Base-by-base conservation (phyloP, 225 moss, liverwort and hornwort species). In the Lunularia cruciata region DNA sequence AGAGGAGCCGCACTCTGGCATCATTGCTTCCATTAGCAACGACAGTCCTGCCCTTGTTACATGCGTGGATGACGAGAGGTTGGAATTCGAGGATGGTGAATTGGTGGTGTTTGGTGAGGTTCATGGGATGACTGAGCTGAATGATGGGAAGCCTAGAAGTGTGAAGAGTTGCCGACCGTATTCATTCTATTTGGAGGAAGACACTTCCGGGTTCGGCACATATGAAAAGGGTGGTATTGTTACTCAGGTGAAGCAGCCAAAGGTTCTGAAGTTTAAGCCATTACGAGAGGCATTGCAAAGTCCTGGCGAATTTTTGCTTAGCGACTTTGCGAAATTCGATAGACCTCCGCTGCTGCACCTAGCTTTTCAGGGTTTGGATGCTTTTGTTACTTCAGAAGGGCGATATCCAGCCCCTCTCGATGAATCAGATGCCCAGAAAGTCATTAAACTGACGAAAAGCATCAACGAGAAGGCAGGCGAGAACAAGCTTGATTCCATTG, bases 51-150 rank as follows among this genome's bases (percentile, higher is more conserved):
- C 96, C n/a, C 75, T 98, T 60, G 85, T 98, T 33, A 80, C 96
- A n/a, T 98, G 96, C 72, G 96, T 98, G 63, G 96, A 98, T 70
- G 96, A 98, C 55, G 96, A 98, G 59, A 77, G 96, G 1, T 62
- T 98, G 51, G 96, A 98, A 69, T 86, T 98, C 73, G 86, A 98
- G 79, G 96, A 98, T 79, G 96, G 93, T 3, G 96, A 98, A 78
- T 85, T 98, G 3, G 96, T 98, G 0, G 49, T 80, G 0, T 98
- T 98, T 72, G 84, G 87, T 0, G 96, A 98, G 77, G 92, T 98
- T 69, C 90, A 93, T 36, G 96, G 96, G 10, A 98, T 98, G 89
- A 76, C 81, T 4, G 76, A 98, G 77, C 76, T 98, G 5, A 93
- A 86, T 60, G 91, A 98, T 19, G 93, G 90, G n/a, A 86, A 83